Evolutionary conservation across 2,329 filamentous ascomycete species (phyloP).

Genomic region (Arthrobotrys sinensis): DNA sequence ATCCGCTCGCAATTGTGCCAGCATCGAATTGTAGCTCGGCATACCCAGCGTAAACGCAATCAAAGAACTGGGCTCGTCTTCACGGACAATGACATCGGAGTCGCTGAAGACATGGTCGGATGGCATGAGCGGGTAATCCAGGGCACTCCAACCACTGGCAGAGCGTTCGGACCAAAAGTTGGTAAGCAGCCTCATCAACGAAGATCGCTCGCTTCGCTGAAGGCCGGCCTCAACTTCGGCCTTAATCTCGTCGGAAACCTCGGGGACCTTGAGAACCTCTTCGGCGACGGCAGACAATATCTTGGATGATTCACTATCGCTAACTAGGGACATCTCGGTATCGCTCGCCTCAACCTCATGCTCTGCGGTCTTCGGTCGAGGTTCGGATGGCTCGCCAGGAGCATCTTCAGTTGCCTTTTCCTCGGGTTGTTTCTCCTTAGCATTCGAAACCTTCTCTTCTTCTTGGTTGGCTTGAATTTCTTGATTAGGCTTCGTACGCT

Average conservation of each 20-base stretch:
- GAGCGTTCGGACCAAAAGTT: slow-evolving; percentile 99
- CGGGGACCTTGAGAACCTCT: slow-evolving; percentile 69
- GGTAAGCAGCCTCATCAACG: slow-evolving; percentile 92
- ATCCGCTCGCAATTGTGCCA: slow-evolving; percentile 75
- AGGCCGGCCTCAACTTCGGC: slow-evolving; percentile 77
- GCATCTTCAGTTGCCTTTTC: slow-evolving; percentile 30
- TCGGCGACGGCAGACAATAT: slow-evolving; percentile 59
- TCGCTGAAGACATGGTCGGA: slow-evolving; percentile 97
- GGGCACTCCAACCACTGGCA: slow-evolving; percentile 89
- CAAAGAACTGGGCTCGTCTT: slow-evolving; percentile 96
- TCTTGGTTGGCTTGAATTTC: slow-evolving; percentile 31
- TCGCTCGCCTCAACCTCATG: slow-evolving; percentile 78
- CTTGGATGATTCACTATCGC: slow-evolving; percentile 73
- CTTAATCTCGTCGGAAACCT: slow-evolving; percentile 66
- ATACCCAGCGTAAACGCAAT: slow-evolving; percentile 93
- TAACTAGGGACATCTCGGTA: slow-evolving; percentile 77
- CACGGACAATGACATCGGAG: slow-evolving; percentile 95
- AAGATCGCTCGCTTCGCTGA: slow-evolving; percentile 92
- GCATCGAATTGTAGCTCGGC: slow-evolving; percentile 86
- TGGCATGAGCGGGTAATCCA: slow-evolving; percentile 86
- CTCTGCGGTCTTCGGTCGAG: slow-evolving; percentile 45
- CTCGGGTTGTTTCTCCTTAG: slow-evolving; percentile 37
- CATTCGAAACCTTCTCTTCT: slow-evolving; percentile 6
- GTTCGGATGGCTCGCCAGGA: slow-evolving; percentile 31
- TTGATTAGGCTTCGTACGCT: slow-evolving; percentile 56